Percentiles rank a stretch among this genome's conserved stretches.
These are phyloP conservation scores for Penicillium chermesinum DNA, from an alignment of 495 filamentous ascomycete species.

Conservation along the genomic window DNA sequence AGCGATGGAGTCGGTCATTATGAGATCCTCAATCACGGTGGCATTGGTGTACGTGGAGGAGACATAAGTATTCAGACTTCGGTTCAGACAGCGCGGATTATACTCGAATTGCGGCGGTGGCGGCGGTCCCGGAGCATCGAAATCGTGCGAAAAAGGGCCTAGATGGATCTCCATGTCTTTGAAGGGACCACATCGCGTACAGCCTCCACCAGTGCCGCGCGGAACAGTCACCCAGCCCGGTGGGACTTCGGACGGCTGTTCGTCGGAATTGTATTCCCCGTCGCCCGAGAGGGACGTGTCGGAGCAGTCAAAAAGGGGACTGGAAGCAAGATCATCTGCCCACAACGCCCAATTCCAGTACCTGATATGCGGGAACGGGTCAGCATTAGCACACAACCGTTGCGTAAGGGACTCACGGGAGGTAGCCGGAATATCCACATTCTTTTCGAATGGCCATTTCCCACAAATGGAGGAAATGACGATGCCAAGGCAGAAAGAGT, in stretches of 20 bases:
- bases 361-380: conserved; percentile 18
- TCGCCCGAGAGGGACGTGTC: conserved; percentile 42
- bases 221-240: conserved; percentile 23
- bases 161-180: conserved; percentile 41
- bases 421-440: conserved; percentile 58
- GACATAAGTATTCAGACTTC: conserved; percentile 50
- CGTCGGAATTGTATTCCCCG: conserved; percentile 36
- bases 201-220: conserved; percentile 58
- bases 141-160: conserved; percentile 39
- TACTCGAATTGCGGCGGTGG: conserved; percentile 30
- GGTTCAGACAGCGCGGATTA: conserved; percentile 58
- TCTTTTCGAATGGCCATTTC: conserved; percentile 62
- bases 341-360: conserved; percentile 52
- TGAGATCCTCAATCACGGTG: conserved; percentile 11
- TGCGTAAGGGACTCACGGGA: conserved; percentile 20
- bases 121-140: conserved; percentile 13
- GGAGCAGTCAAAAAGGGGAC: conserved; percentile 45
- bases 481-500: conserved; percentile 62
- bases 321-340: conserved; percentile 28
- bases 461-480: conserved; percentile 55
- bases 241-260: conserved; percentile 14
- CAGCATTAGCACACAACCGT: not conserved
- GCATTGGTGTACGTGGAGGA: conserved; percentile 18
- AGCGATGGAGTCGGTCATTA: conserved; percentile 11
- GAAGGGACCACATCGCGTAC: conserved; percentile 56